Evolutionary conservation across 2,329 filamentous ascomycete species (phyloP).

Genomic region (Aspergillus texensis): DNA sequence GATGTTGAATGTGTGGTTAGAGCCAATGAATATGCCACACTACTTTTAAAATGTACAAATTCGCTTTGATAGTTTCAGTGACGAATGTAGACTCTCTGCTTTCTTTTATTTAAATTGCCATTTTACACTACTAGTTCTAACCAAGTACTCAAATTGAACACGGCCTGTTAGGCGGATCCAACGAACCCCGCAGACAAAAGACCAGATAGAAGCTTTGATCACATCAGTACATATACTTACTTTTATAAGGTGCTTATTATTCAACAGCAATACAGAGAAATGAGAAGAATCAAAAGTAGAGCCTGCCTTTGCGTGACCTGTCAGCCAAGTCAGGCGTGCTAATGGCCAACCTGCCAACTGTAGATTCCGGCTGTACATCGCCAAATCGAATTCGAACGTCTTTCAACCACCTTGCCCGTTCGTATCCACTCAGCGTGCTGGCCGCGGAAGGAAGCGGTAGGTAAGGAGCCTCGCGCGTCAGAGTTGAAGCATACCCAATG

Average conservation of each 20-base stretch:
- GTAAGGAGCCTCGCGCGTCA: not conserved
- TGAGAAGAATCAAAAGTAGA: not conserved
- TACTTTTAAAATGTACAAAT: not conserved
- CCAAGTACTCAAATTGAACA: not conserved
- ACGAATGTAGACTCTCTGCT: not conserved
- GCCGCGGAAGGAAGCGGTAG: not conserved
- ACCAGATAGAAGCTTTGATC: not conserved
- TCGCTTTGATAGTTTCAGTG: not conserved
- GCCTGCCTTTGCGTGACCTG: too few species aligned
- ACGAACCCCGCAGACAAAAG: not conserved
- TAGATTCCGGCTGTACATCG: not conserved
- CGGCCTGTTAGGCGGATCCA: not conserved
- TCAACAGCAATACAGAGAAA: not conserved
- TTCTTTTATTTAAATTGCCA: not conserved
- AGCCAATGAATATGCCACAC: not conserved
- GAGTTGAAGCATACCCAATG: not conserved
- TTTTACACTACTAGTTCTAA: not conserved
- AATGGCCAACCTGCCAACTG: too few species aligned
- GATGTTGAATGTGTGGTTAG: constrained; percentile 5
- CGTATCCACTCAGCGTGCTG: not conserved
- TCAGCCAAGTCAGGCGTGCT: too few species aligned
- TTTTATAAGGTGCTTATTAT: not conserved
- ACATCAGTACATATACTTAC: not conserved
- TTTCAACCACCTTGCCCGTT: not conserved
- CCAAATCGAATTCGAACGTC: not conserved